Evolutionary conservation across 805 yeast genomes (phyloP).

Genomic region (Debaryomyces hansenii): DNA sequence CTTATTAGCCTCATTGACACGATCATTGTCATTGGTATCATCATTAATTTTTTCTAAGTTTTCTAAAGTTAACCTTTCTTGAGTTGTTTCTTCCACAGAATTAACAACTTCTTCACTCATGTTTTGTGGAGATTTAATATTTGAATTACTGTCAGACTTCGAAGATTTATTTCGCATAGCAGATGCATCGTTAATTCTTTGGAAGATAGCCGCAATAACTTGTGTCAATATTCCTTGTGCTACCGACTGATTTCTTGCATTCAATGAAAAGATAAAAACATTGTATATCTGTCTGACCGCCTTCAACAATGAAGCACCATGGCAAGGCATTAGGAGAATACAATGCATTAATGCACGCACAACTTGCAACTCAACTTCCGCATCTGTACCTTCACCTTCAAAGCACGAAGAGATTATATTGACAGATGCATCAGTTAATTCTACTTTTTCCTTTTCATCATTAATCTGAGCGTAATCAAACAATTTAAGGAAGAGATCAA

Average conservation of each 20-base stretch:
- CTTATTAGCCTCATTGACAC: constrained; percentile 48
- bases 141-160: constrained; percentile 17
- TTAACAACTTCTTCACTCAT: constrained; percentile 26
- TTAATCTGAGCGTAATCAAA: constrained; percentile 84
- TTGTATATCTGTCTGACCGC: constrained; percentile 94
- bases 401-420: constrained; percentile 82
- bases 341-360: constrained; percentile 90
- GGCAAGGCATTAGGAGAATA: constrained; percentile 80
- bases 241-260: constrained; percentile 82
- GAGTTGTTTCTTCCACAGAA: constrained; percentile 15
- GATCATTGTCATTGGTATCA: constrained; percentile 49
- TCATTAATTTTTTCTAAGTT: constrained; percentile 57
- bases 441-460: constrained; percentile 53
- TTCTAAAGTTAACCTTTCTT: constrained; percentile 52
- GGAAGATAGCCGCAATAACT: constrained; percentile 82
- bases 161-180: constrained; percentile 41
- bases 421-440: constrained; percentile 77
- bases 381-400: constrained; percentile 91
- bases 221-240: constrained; percentile 96
- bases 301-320: constrained; percentile 82
- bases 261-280: constrained; percentile 80
- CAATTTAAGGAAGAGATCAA: constrained; percentile 84
- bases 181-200: constrained; percentile 48
- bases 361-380: constrained; percentile 85
- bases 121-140: constrained; percentile 18